phyloP scores from a whole-genome alignment of 225 moss, liverwort and hornwort species.

The Antitrichia curtipendula region DNA sequence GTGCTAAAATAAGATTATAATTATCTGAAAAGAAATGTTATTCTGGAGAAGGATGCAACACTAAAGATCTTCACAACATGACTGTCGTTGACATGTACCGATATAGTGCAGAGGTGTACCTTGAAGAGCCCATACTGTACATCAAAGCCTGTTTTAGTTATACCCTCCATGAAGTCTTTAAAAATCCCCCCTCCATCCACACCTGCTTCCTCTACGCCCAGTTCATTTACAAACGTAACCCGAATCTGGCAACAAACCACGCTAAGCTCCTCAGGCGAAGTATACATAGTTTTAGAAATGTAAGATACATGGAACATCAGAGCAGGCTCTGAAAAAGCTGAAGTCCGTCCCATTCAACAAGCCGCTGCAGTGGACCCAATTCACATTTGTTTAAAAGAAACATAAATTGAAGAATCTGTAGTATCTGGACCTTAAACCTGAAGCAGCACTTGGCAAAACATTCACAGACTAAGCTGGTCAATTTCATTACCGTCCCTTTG shows the following conservation, averaged over 20 bases:
- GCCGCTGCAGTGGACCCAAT: background rate
- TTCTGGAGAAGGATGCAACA: background rate
- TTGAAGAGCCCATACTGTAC: conserved; percentile 97
- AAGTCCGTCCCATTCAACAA: background rate
- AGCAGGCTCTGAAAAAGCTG: background rate
- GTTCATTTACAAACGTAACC: conserved; percentile 89
- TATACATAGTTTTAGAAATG: background rate
- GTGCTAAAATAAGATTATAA: background rate
- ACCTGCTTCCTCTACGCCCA: conserved; percentile 99
- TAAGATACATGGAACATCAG: background rate
- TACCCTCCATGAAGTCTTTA: conserved; percentile 99
- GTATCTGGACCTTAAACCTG: background rate
- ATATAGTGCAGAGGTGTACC: conserved; percentile 20
- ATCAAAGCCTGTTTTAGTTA: conserved; percentile 95
- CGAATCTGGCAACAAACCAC: conserved; percentile 50
- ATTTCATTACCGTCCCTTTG: conserved; percentile 74
- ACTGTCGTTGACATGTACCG: background rate
- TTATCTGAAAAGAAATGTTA: background rate
- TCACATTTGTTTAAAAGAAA: background rate
- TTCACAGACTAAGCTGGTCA: background rate
- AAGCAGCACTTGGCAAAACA: background rate
- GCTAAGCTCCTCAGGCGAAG: background rate
- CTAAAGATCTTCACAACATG: background rate
- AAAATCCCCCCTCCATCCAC: conserved; percentile 99
- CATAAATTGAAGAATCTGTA: background rate